Base-by-base conservation (phyloP, 2,329 filamentous ascomycete genomes). In the Aspergillus fischeri region DNA sequence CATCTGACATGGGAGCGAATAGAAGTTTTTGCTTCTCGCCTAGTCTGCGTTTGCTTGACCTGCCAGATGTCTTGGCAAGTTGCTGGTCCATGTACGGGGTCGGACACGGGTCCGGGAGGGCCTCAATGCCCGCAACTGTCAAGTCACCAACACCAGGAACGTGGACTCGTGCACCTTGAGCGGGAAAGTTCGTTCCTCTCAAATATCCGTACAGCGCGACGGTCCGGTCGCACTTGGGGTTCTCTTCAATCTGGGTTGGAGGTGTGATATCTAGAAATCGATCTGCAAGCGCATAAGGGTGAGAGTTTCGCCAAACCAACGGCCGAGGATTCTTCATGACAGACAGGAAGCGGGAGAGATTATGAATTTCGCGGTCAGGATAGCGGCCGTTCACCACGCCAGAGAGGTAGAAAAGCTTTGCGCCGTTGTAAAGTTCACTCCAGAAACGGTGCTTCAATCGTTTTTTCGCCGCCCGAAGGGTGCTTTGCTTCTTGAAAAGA, bases 251-350 rank as follows among this genome's bases (percentile, higher is more conserved):
- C 65, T 89, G 86, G 9, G 91, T 95, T 0, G 95, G 94, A 38
- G 96, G 91, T 0, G 94, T 99, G 53, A 99, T 86, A 73, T 99
- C 94, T 66, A 96, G 83, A 75, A 97, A 96, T 62, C 92, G 91
- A 77, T 99, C 94, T 57, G 94, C 90, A 54, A 99, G 80, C 57
- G 91, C 86, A 73, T 99, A 99, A 4, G 93, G 92, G 79, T 99
- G 94, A 1, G 91, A 89, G 73, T 99, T 99, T 58, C 95, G 85
- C 93, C 94, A 99, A 45, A 99, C 82, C 29, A 99, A 80, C n/a
- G 94, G 94, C 58, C 94, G 84, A 4, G 95, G 93, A 71, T 96
- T 99, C 81, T 99, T 99, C 95, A 99, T 99, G 64, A 99, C 92
- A 21, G 91, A 96, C 63, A 99, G 81, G 74, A 99, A 99, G 55